phyloP scores from a whole-genome alignment of 139 green algal genomes.

The Chlorella ohadii region DNA sequence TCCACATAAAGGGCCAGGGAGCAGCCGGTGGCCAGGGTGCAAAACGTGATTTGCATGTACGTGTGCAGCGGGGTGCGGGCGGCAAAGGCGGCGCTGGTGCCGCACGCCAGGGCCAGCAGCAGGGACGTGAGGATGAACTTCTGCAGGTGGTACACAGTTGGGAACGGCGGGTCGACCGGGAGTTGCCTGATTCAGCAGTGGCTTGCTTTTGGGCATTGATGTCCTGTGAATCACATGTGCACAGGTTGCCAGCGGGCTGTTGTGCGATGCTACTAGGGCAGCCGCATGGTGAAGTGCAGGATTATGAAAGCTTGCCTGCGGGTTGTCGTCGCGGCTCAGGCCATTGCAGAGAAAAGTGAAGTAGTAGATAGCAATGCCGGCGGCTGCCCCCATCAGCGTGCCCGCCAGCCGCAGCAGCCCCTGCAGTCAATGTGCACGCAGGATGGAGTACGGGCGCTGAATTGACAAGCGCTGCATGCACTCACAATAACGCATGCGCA shows the following conservation, averaged over 20 bases:
- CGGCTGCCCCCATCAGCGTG: conserved; percentile 5
- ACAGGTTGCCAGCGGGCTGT: too few species aligned
- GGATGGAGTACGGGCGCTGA: too few species aligned
- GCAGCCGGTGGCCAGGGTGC: background rate
- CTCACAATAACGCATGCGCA: too few species aligned
- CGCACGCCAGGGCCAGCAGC: background rate
- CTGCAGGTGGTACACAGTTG: background rate
- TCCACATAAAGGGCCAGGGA: too few species aligned
- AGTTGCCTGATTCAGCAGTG: too few species aligned
- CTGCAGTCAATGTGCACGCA: too few species aligned
- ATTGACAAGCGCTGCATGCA: too few species aligned
- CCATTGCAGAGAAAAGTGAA: conserved; percentile 2
- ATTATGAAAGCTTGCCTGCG: background rate
- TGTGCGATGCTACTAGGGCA: too few species aligned
- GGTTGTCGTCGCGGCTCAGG: background rate
- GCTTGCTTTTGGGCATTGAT: too few species aligned
- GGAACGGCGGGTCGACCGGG: too few species aligned
- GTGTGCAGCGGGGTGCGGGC: background rate
- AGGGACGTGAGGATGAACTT: conserved; percentile 16
- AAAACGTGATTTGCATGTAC: conserved; percentile 23
- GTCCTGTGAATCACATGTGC: too few species aligned
- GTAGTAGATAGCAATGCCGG: conserved; percentile 9
- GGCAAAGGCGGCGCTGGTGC: background rate
- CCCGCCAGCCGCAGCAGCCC: conserved; percentile 15
- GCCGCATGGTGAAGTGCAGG: too few species aligned